Evolutionary conservation across 768 basidiomycete species (phyloP).

Genomic region (Trametes meyenii): DNA sequence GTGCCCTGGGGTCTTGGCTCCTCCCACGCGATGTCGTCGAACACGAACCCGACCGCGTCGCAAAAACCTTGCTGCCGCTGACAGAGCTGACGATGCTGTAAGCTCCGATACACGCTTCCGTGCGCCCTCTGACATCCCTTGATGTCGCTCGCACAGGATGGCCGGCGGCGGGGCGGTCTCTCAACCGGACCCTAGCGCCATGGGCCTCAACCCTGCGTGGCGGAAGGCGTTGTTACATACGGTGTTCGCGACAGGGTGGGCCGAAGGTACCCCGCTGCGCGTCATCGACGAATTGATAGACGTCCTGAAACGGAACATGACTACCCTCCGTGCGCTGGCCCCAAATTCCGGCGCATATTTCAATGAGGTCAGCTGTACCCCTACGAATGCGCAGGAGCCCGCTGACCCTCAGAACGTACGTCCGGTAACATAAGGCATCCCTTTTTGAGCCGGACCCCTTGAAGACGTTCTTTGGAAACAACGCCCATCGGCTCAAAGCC

Average conservation of each 20-base stretch:
- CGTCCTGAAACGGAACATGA: conserved; percentile 25
- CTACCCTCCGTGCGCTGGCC: conserved; percentile 36
- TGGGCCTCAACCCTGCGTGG: conserved; percentile 53
- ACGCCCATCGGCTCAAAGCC: conserved; percentile 41
- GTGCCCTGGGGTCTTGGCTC: conserved; percentile 26
- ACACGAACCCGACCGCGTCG: conserved; percentile 21
- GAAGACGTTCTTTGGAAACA: conserved; percentile 49
- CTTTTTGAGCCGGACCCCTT: conserved; percentile 45
- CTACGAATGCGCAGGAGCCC: too few species aligned
- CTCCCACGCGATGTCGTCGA: conserved; percentile 26
- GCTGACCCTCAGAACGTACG: too few species aligned
- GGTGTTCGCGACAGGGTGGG: conserved; percentile 27
- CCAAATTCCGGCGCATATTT: conserved; percentile 46
- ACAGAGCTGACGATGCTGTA: conserved; percentile 17
- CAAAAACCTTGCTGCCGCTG: conserved; percentile 18
- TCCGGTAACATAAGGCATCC: conserved; percentile 43
- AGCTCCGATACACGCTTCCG: background rate
- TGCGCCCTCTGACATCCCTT: background rate
- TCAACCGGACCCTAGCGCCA: conserved; percentile 38
- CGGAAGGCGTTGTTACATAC: conserved; percentile 43
- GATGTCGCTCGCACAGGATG: conserved; percentile 32
- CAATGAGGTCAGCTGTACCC: conserved; percentile 44
- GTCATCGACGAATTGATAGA: conserved; percentile 26
- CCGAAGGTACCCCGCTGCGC: conserved; percentile 20
- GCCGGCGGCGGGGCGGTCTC: conserved; percentile 50